Conservation (phyloP, 1,139 yeast genomes). For the Pichia sp. region DNA sequence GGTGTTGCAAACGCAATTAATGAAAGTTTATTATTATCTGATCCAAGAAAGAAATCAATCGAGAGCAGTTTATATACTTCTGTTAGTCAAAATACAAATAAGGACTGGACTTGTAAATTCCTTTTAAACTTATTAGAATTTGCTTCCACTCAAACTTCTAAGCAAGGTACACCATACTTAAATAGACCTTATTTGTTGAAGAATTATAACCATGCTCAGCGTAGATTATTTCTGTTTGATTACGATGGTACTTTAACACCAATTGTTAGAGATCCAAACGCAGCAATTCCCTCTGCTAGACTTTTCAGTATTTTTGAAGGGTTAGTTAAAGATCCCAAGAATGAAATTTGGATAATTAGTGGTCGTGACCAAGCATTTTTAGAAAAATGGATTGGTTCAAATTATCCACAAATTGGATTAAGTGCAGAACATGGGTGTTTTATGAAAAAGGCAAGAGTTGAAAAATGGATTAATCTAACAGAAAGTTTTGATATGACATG, state of each 20-base stretch:
- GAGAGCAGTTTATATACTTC: constrained; percentile 52
- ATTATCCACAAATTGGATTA: constrained; percentile 57
- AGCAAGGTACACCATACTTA: constrained; percentile 74
- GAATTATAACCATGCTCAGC: constrained; percentile 52
- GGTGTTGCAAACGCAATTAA: constrained; percentile 85
- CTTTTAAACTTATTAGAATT: constrained; percentile 42
- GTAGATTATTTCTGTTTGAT: constrained; percentile 82
- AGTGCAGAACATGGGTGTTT: constrained; percentile 98
- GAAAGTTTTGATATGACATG: constrained; percentile 86
- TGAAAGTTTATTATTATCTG: constrained; percentile 51
- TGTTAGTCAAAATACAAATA: constrained; percentile 69
- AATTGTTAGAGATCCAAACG: constrained; percentile 94
- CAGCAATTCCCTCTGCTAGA: constrained; percentile 87
- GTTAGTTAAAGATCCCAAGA: constrained; percentile 68
- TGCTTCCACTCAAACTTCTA: constrained; percentile 32
- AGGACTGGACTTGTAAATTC: constrained; percentile 70
- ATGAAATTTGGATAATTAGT: constrained; percentile 90
- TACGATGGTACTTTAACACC: constrained; percentile 97
- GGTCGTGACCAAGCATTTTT: constrained; percentile 92
- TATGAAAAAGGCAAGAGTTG: constrained; percentile 58
- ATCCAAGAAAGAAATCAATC: constrained; percentile 36
- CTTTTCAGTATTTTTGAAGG: constrained; percentile 53
- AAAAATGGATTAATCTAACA: constrained; percentile 78
- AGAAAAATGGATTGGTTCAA: constrained; percentile 79
- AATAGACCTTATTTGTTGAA: constrained; percentile 62